Evolutionary conservation across 805 yeast genomes (phyloP).

Genomic region (Kluyveromyces starmeri): DNA sequence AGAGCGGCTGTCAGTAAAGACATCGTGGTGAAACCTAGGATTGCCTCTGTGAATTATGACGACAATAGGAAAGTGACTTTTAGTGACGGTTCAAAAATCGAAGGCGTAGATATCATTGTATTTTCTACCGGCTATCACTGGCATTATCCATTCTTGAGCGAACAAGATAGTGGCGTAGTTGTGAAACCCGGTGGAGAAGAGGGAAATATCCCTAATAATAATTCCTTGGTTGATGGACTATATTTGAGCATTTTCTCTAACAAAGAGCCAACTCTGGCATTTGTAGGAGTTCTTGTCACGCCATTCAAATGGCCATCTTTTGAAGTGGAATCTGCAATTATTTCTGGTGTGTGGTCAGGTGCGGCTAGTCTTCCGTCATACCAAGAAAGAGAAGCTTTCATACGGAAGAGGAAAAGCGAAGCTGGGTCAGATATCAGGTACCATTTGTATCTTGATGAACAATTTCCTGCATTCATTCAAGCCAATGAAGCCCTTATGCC

Average conservation of each 20-base stretch:
- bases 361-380: slow-evolving; percentile 32
- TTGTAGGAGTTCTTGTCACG: slow-evolving; percentile 35
- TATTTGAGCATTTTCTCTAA: slow-evolving; percentile 38
- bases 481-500: slow-evolving; percentile 9
- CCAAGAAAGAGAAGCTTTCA: slow-evolving; percentile 34
- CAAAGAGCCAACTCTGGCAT: slow-evolving; percentile 37
- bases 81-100: slow-evolving; percentile 26
- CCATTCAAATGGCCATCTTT: slow-evolving; percentile 41
- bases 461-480: slow-evolving; percentile 7
- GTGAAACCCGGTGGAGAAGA: slow-evolving; percentile 3
- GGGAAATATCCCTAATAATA: slow-evolving; percentile 8
- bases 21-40: slow-evolving; percentile 29
- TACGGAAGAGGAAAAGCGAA: slow-evolving; percentile 17
- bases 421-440: slow-evolving; percentile 21
- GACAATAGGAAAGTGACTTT: slow-evolving; percentile 25
- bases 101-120: slow-evolving; percentile 22
- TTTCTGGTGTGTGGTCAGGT: slow-evolving; percentile 49
- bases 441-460: slow-evolving; percentile 29
- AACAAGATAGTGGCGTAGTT: slow-evolving; percentile 8
- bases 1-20: slow-evolving; percentile 32
- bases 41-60: slow-evolving; percentile 21
- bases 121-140: slow-evolving; percentile 42
- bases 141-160: slow-evolving; percentile 14
- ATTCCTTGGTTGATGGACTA: slow-evolving; percentile 30
- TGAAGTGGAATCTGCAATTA: slow-evolving; percentile 45